Percentiles rank a stretch among this genome's conserved stretches.
These are phyloP conservation scores for Dioscorea cayenensis DNA, from an alignment of 116 monocot genomes.

Conservation along the genomic window DNA sequence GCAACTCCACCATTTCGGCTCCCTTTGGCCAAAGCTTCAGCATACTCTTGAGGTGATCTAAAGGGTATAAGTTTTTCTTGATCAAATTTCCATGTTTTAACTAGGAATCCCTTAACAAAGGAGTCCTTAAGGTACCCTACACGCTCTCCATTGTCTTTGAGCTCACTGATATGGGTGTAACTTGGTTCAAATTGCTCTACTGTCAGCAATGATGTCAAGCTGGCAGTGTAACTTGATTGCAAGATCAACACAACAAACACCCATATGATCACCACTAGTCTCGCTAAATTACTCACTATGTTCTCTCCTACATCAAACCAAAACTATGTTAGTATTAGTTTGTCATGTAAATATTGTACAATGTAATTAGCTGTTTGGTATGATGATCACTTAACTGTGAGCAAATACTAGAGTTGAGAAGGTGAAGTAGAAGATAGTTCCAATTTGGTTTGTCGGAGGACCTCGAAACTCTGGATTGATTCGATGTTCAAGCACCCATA, in stretches of 20 bases:
- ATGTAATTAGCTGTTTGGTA: no score
- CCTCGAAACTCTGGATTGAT: conserved; percentile 45
- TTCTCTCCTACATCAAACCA: background rate
- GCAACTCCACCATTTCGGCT: conserved; percentile 47
- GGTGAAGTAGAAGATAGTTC: conserved; percentile 51
- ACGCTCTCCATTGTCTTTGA: conserved; percentile 17
- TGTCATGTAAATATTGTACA: no score
- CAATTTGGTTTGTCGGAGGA: conserved; percentile 23
- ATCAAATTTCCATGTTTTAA: conserved; percentile 14
- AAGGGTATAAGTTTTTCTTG: conserved; percentile 24
- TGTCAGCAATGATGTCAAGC: conserved; percentile 50
- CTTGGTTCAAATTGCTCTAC: conserved; percentile 41
- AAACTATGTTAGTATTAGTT: background rate
- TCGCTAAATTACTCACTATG: conserved; percentile 1
- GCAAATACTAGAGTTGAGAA: conserved; percentile 61
- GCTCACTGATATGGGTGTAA: conserved; percentile 22
- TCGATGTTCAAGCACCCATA: conserved; percentile 59
- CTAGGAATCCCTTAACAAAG: conserved; percentile 7
- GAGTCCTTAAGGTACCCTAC: conserved; percentile 40
- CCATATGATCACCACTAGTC: conserved; percentile 13
- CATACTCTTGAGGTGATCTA: conserved; percentile 42
- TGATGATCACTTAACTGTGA: conserved; percentile 32
- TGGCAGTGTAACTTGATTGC: conserved; percentile 51
- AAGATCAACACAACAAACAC: conserved; percentile 48
- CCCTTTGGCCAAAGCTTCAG: conserved; percentile 29